Conservation (phyloP, 2,329 filamentous ascomycete genomes). For the Ceratocystis diversiconidia region DNA sequence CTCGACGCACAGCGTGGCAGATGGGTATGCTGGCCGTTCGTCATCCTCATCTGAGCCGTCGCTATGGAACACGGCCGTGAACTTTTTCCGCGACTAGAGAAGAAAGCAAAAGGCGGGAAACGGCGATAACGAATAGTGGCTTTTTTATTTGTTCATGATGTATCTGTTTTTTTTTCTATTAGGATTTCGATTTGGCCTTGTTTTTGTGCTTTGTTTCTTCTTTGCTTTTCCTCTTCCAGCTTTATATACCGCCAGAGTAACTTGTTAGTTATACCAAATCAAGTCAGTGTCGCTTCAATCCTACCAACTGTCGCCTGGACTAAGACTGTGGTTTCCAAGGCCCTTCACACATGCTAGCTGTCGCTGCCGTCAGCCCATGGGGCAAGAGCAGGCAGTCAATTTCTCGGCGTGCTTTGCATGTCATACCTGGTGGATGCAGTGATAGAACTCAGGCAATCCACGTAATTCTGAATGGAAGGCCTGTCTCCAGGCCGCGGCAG, state of each 20-base stretch:
- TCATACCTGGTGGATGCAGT: no score
- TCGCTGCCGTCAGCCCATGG: no score
- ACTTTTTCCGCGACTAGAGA: constrained; percentile 14
- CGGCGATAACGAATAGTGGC: background rate
- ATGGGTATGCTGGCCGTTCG: background rate
- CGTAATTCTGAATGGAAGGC: no score
- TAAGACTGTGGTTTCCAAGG: no score
- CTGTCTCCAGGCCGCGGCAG: no score
- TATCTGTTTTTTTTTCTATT: background rate
- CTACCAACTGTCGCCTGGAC: background rate
- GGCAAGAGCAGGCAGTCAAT: no score
- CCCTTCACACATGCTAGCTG: no score
- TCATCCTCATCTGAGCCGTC: background rate
- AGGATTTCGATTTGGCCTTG: background rate
- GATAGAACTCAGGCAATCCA: no score
- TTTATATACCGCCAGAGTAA: constrained; percentile 11
- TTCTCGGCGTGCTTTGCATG: no score
- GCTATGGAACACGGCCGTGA: constrained; percentile 13
- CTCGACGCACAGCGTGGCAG: constrained; percentile 11
- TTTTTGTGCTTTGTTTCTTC: background rate
- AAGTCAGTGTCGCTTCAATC: background rate
- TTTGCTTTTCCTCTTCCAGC: background rate
- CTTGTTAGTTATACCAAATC: constrained; percentile 12
- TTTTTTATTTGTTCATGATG: background rate
- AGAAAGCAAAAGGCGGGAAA: background rate